Base-by-base conservation (phyloP, 2,329 filamentous ascomycete species). In the Gliomastix tumulicola region DNA sequence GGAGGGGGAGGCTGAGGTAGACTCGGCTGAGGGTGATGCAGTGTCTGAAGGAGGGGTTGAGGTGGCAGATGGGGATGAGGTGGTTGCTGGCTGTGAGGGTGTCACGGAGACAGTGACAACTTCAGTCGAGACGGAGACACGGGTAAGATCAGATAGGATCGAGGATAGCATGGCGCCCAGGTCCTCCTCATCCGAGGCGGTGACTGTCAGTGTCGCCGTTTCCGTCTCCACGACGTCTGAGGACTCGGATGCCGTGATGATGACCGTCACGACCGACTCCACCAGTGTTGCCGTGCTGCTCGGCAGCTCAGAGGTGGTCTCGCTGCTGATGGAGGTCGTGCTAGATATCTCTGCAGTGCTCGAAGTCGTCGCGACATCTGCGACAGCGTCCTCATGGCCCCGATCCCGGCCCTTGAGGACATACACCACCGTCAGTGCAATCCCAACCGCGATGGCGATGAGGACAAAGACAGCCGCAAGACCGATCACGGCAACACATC, bases 151-250 rank as follows among this genome's bases (percentile, higher is more conserved):
- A 15, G 12, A 17, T 6, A 34, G 32, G 16, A 34, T 13, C 12
- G 32, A 34, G 16, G 32, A 34, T n/a, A 34, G 32, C 32, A 34
- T 34, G 9, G 19, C 15, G 17, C 20, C 32, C 17, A 34, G 12
- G 12, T 34, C 32, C 16, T 34, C 17, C 12, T 34, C 32, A 10
- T 34, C 32, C 11, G 32, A 20, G 11, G 10, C 12, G 16, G 17
- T 21, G 21, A 21, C 30, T 18, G n/a, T 34, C 18, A 21, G 32
- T 11, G 32, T 13, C 9, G 20, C n/a, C 32, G 15, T 19, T 20
- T 16, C 12, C 13, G 32, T 34, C 18, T 34, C 32, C 11, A 21
- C 20, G 11, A 21, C 16, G 17, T 19, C 15, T 9, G 32, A 34
- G 17, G 17, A 11, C 6, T 21, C 32, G 9, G 32, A 19, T 11